phyloP scores from a whole-genome alignment of 768 basidiomycete genomes.

The Naganishia kalamii region DNA sequence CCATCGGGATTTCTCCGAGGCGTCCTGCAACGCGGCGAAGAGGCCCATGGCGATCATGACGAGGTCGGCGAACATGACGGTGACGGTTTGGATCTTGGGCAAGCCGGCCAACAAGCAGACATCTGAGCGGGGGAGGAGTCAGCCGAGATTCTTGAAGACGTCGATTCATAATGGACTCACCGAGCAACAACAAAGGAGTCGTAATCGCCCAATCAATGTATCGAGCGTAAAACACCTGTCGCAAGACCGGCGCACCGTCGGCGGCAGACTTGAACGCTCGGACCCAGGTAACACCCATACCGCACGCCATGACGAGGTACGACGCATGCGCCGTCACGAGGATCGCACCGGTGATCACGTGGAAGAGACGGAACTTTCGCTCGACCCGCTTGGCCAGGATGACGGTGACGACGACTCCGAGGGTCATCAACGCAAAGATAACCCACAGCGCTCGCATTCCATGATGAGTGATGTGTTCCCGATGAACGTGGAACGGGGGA shows the following conservation, averaged over 20 bases:
- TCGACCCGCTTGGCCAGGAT: slow-evolving; percentile 39
- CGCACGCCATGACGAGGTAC: slow-evolving; percentile 44
- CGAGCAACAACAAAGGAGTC: slow-evolving; percentile 42
- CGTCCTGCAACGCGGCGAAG: slow-evolving; percentile 27
- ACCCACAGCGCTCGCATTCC: slow-evolving; percentile 40
- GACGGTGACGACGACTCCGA: slow-evolving; percentile 28
- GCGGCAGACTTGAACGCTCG: slow-evolving; percentile 31
- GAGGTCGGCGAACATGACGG: slow-evolving; percentile 35
- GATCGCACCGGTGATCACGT: slow-evolving; percentile 40
- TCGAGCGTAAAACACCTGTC: slow-evolving; percentile 42
- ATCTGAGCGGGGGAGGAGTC: slow-evolving; percentile 8
- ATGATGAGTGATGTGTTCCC: slow-evolving; percentile 28
- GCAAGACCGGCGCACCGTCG: slow-evolving; percentile 27
- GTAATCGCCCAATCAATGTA: slow-evolving; percentile 37
- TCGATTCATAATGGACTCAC: background rate
- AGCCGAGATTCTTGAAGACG: background rate
- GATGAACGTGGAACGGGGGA: slow-evolving; percentile 13
- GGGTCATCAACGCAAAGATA: slow-evolving; percentile 35
- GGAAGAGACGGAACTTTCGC: slow-evolving; percentile 40
- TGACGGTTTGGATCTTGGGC: slow-evolving; percentile 34
- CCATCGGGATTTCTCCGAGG: slow-evolving; percentile 36
- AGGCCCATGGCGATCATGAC: slow-evolving; percentile 42
- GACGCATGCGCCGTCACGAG: slow-evolving; percentile 36
- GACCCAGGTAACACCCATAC: slow-evolving; percentile 34
- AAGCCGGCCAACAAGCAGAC: slow-evolving; percentile 42